Percentiles rank a stretch among this genome's conserved stretches.
Conservation (phyloP, 2,329 filamentous ascomycete genomes). For the Aureobasidium sp. region DNA sequence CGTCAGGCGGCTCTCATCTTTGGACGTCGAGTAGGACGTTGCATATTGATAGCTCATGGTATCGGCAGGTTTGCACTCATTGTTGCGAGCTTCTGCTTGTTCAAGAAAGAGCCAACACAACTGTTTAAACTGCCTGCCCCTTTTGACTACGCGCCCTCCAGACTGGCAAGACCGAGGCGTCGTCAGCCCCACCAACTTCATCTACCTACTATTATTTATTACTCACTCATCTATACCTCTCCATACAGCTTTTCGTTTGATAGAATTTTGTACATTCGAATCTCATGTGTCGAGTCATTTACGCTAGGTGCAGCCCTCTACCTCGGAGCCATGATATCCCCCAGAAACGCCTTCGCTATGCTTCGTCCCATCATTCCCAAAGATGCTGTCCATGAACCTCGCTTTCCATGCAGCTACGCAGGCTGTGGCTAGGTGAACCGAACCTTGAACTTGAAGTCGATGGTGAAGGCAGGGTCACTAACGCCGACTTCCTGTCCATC, state of each 20-base stretch:
- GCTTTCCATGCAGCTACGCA: background rate
- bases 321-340: background rate
- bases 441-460: constrained; percentile 57
- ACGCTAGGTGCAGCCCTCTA: background rate
- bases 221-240: background rate
- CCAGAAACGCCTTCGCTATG: constrained; percentile 10
- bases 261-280: background rate
- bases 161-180: background rate
- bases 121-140: constrained; percentile 4
- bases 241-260: background rate
- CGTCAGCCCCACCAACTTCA: background rate
- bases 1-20: background rate
- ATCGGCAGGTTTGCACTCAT: constrained; percentile 3
- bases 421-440: constrained; percentile 32
- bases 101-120: background rate
- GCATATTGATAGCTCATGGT: constrained; percentile 16
- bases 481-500: constrained; percentile 86
- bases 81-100: background rate
- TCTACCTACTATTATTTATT: background rate
- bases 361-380: background rate
- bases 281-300: background rate
- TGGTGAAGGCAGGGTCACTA: constrained; percentile 79
- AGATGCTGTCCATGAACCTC: background rate
- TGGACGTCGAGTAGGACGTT: constrained; percentile 5
- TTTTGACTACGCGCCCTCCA: background rate